Evolutionary conservation across 208 protist genomes (phyloP), one percentile per base, ranked within the genome.

Genomic region (Trypanosoma vivax): DNA sequence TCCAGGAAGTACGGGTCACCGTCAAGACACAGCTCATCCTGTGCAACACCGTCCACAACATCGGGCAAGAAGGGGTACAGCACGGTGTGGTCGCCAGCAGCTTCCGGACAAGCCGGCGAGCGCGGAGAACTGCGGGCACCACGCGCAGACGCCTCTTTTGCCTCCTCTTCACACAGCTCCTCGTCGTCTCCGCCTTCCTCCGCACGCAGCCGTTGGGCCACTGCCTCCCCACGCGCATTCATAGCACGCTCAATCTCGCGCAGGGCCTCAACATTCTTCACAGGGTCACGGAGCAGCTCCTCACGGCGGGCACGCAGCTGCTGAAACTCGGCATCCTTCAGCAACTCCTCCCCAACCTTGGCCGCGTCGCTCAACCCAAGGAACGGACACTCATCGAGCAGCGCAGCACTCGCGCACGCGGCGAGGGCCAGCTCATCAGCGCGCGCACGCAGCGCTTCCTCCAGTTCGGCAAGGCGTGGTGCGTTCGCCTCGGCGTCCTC

Each of bases 361-460:
- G n/a, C 16, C 29, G 13, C 56, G 45, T 76, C 62, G 39, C 62
- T 49, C 50, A 54, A 48, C 13, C 38, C 42, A 37, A 70, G 57
- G 39, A 43, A 43, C n/a, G 39, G 39, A 19, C 23, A 43, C n/a
- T 43, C 23, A 11, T 6, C 9, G 23, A 52, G 64, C 59, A 55
- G 62, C 54, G 50, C 65, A 69, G 34, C 43, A 53, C 39, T 34
- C 21, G 27, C n/a, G 10, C 7, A 29, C 23, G 23, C 43, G 30
- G 39, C 39, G 1, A 64, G 35, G 2, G 70, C 75, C 0, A 77
- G 14, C 30, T 64, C 55, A 42, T 82, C 75, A 2, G 75, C 75
- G 2, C 70, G 64, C 2, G 31, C 24, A 2, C 65, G 45, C 0
- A 82, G 60, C 23, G 19, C 43, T 11, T 25, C 25, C 23, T 49